Evolutionary conservation across 2,329 filamentous ascomycete genomes (phyloP).

Genomic region (Fusarium tricinctum): DNA sequence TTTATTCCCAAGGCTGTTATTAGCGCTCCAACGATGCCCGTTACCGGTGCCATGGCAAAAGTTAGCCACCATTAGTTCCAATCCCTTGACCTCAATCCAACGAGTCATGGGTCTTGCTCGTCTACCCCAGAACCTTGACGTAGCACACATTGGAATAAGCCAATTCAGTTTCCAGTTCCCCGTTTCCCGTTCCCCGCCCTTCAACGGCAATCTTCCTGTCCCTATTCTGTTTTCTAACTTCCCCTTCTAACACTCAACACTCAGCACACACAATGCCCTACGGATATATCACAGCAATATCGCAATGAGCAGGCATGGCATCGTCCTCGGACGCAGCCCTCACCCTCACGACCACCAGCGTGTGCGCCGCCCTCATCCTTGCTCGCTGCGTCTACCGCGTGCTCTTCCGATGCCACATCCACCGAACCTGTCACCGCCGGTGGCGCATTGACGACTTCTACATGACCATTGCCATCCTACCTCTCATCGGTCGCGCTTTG

Average conservation of each 20-base stretch:
- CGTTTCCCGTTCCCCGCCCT: constrained; percentile 10
- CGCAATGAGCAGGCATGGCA: constrained; percentile 37
- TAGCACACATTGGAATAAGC: not conserved
- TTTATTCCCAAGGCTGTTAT: not conserved
- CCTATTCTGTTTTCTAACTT: constrained; percentile 4
- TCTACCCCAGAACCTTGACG: constrained; percentile 12
- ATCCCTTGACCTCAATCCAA: not conserved
- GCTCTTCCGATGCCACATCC: constrained; percentile 47
- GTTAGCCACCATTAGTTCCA: not conserved
- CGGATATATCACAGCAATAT: not conserved
- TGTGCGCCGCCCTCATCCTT: constrained; percentile 50
- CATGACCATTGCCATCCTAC: constrained; percentile 52
- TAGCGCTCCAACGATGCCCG: not conserved
- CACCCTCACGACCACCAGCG: constrained; percentile 48
- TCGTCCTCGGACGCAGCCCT: constrained; percentile 47
- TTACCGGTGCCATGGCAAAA: not conserved
- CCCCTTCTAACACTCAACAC: not conserved
- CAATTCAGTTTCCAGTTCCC: not conserved
- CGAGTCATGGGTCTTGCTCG: not conserved
- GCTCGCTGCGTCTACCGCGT: constrained; percentile 50
- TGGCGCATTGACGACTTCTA: constrained; percentile 54
- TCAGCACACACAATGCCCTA: constrained; percentile 12
- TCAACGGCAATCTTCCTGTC: not conserved
- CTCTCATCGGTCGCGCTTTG: constrained; percentile 48
- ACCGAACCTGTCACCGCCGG: constrained; percentile 49